These are phyloP conservation scores for Metschnikowia lunata DNA, from an alignment of 805 yeast species.

Conservation along the genomic window DNA sequence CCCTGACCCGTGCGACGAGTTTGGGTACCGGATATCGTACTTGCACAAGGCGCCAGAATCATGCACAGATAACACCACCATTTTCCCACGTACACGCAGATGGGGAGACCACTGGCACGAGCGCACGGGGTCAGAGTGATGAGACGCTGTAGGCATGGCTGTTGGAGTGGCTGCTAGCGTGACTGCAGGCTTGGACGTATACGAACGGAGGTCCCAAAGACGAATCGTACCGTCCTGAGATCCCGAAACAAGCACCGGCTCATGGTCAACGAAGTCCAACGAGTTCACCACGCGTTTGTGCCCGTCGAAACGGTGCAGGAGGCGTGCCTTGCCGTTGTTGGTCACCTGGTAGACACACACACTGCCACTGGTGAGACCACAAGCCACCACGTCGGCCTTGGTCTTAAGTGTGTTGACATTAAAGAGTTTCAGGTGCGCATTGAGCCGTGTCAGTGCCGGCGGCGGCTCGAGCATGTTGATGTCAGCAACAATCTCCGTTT, in stretches of 20 bases:
- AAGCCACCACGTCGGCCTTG: conserved; percentile 30
- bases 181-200: conserved; percentile 42
- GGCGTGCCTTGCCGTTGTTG: conserved; percentile 29
- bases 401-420: conserved; percentile 39
- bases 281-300: conserved; percentile 42
- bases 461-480: conserved; percentile 28
- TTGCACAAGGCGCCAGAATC: conserved; percentile 86
- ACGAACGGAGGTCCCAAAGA: conserved; percentile 65
- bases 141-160: conserved; percentile 23
- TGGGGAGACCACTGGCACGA: conserved; percentile 52
- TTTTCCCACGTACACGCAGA: conserved; percentile 38
- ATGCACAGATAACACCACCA: conserved; percentile 66
- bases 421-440: conserved; percentile 21
- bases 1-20: conserved; percentile 20
- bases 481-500: conserved; percentile 30
- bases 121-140: conserved; percentile 69
- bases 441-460: conserved; percentile 12
- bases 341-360: conserved; percentile 30
- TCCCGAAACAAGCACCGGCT: conserved; percentile 43
- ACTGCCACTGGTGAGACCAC: conserved; percentile 38
- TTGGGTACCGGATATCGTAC: conserved; percentile 66
- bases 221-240: conserved; percentile 79
- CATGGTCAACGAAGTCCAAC: conserved; percentile 30
- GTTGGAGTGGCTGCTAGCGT: conserved; percentile 30
- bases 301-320: conserved; percentile 29